Conservation (phyloP, 1,139 yeast species). For the Magnusiomyces clavatus region DNA sequence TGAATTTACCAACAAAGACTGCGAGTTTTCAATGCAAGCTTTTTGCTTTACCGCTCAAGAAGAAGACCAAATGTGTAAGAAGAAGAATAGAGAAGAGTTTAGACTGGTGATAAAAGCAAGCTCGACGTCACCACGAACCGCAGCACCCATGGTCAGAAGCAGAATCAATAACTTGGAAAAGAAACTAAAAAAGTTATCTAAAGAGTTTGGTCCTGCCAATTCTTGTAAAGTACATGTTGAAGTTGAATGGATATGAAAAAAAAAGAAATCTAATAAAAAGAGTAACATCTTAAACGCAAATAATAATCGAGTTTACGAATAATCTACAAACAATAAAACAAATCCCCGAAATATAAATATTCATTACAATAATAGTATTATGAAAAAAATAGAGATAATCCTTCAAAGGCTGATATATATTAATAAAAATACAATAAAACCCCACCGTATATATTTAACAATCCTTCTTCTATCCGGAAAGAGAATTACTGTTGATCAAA, state of each 20-base stretch:
- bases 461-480: too few species aligned
- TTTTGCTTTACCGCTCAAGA: too few species aligned
- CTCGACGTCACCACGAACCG: constrained; percentile 21
- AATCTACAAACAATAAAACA: not conserved
- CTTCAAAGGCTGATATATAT: too few species aligned
- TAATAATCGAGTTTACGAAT: not conserved
- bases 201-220: constrained; percentile 22
- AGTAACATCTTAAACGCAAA: not conserved
- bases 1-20: too few species aligned
- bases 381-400: too few species aligned
- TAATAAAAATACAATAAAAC: too few species aligned
- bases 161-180: constrained; percentile 27
- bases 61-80: constrained; percentile 14
- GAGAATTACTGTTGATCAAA: too few species aligned
- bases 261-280: constrained; percentile 19
- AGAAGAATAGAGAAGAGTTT: constrained; percentile 20
- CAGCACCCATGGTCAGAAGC: constrained; percentile 25
- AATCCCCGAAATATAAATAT: too few species aligned
- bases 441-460: too few species aligned
- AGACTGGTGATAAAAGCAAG: constrained; percentile 22
- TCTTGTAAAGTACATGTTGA: constrained; percentile 21
- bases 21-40: too few species aligned
- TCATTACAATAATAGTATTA: too few species aligned
- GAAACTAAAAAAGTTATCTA: constrained; percentile 24
- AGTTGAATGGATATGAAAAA: constrained; percentile 20